These are phyloP conservation scores for Penicillium capsulatum DNA, from an alignment of 2,329 filamentous ascomycete species.

Conservation along the genomic window DNA sequence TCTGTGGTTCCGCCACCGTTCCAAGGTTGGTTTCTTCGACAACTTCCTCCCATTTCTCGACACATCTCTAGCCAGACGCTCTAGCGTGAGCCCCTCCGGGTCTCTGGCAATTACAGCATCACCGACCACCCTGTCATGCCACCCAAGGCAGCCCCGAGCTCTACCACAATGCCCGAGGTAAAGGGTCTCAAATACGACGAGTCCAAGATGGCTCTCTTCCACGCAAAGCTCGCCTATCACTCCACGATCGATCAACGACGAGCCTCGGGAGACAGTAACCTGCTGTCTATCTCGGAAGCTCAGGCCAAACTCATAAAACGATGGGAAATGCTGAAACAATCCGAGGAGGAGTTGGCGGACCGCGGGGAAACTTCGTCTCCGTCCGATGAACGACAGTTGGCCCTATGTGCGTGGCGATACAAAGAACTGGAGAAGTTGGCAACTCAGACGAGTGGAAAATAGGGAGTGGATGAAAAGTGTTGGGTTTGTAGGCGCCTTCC, in stretches of 20 bases:
- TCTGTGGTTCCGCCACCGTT: too few species aligned
- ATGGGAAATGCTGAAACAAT: slow-evolving; percentile 35
- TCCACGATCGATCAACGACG: slow-evolving; percentile 34
- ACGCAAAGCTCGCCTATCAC: slow-evolving; percentile 34
- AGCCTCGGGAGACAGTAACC: slow-evolving; percentile 31
- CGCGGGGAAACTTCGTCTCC: slow-evolving; percentile 30
- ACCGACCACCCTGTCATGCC: slow-evolving; percentile 19
- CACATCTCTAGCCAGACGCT: neutral
- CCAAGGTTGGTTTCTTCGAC: too few species aligned
- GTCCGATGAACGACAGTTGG: slow-evolving; percentile 30
- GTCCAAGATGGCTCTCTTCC: slow-evolving; percentile 37
- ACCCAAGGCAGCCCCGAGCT: slow-evolving; percentile 20
- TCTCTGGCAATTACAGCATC: neutral
- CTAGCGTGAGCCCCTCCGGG: neutral
- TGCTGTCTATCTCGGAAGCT: slow-evolving; percentile 32
- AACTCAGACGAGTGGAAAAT: slow-evolving; percentile 21
- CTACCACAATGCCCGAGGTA: slow-evolving; percentile 28
- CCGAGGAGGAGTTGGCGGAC: slow-evolving; percentile 32
- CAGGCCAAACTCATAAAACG: slow-evolving; percentile 34
- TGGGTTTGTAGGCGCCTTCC: neutral
- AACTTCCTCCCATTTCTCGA: too few species aligned
- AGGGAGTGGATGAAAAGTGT: slow-evolving; percentile 6
- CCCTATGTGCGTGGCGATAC: slow-evolving; percentile 36
- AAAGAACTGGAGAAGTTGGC: slow-evolving; percentile 32
- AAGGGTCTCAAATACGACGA: slow-evolving; percentile 35